These are phyloP conservation scores for Ganoderma resinaceum DNA, from an alignment of 1,284 basidiomycete genomes.

Conservation along the genomic window DNA sequence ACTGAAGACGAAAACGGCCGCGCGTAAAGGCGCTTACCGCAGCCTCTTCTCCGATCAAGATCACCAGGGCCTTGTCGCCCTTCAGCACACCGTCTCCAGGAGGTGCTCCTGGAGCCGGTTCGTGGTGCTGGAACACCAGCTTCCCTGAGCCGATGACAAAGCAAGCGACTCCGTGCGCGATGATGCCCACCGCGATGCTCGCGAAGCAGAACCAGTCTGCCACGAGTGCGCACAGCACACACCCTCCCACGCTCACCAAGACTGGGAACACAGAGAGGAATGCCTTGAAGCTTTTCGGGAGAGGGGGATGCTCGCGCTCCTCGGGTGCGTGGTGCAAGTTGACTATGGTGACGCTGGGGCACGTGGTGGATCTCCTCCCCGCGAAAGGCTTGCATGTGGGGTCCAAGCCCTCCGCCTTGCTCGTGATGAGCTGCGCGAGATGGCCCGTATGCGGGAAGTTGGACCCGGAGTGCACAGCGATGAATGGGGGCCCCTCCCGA, in stretches of 20 bases:
- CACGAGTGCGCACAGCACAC: constrained; percentile 25
- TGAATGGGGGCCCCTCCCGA: constrained; percentile 20
- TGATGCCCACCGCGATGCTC: constrained; percentile 27
- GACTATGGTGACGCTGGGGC: constrained; percentile 20
- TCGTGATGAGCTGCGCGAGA: constrained; percentile 26
- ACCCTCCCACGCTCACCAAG: constrained; percentile 20
- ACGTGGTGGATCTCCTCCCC: constrained; percentile 4
- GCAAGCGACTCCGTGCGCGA: constrained; percentile 29
- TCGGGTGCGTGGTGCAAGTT: constrained; percentile 17
- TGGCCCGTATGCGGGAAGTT: constrained; percentile 23
- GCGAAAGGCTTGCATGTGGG: neutral
- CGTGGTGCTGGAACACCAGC: constrained; percentile 23
- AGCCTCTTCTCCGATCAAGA: constrained; percentile 25
- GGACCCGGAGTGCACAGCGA: constrained; percentile 28
- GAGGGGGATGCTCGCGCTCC: neutral
- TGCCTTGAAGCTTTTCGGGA: constrained; percentile 4
- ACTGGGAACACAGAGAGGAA: constrained; percentile 23
- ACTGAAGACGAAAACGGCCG: constrained; percentile 24
- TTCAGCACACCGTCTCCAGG: constrained; percentile 27
- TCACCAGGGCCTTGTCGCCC: constrained; percentile 9
- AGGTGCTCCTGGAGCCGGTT: constrained; percentile 24
- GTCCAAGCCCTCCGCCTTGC: too few relatives aligned
- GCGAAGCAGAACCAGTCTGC: constrained; percentile 30
- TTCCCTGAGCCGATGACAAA: constrained; percentile 27
- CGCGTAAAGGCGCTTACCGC: constrained; percentile 29